phyloP scores from a whole-genome alignment of 2,329 filamentous ascomycete species.

The Parascedosporium putredinis region DNA sequence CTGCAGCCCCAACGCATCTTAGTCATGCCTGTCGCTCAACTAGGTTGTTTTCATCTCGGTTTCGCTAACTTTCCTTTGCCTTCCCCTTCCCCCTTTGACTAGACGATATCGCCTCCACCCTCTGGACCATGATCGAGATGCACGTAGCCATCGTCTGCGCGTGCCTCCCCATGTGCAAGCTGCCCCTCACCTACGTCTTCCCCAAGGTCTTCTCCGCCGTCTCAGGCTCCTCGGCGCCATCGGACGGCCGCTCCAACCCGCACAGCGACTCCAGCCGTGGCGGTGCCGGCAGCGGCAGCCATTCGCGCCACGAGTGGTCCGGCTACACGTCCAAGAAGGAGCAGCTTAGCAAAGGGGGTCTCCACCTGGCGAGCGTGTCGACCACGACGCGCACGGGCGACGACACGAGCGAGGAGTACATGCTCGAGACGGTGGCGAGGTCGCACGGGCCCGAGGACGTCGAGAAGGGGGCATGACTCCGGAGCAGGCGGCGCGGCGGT shows the following conservation, averaged over 20 bases:
- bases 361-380: slow-evolving; percentile 17
- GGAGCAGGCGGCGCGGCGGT: neutral
- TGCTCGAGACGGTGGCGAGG: slow-evolving; percentile 19
- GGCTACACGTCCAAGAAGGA: neutral
- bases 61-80: too few species aligned
- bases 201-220: slow-evolving; percentile 20
- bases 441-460: too few species aligned
- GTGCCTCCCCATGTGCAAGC: slow-evolving; percentile 28
- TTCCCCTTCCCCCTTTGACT: slow-evolving; percentile 6
- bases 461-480: too few species aligned
- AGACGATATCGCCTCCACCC: slow-evolving; percentile 25
- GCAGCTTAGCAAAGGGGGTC: slow-evolving; percentile 12
- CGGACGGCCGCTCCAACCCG: slow-evolving; percentile 10
- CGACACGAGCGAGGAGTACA: slow-evolving; percentile 24
- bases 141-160: slow-evolving; percentile 29
- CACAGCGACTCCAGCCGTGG: neutral
- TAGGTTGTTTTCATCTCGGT: too few species aligned
- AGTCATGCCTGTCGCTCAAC: too few species aligned
- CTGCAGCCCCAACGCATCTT: too few species aligned
- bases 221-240: slow-evolving; percentile 9
- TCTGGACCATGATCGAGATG: slow-evolving; percentile 29
- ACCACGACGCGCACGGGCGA: slow-evolving; percentile 14
- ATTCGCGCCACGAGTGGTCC: neutral
- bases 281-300: too few species aligned
- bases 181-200: slow-evolving; percentile 25